phyloP scores from a whole-genome alignment of 305 asterid genomes.

The Rubia peregrina region DNA sequence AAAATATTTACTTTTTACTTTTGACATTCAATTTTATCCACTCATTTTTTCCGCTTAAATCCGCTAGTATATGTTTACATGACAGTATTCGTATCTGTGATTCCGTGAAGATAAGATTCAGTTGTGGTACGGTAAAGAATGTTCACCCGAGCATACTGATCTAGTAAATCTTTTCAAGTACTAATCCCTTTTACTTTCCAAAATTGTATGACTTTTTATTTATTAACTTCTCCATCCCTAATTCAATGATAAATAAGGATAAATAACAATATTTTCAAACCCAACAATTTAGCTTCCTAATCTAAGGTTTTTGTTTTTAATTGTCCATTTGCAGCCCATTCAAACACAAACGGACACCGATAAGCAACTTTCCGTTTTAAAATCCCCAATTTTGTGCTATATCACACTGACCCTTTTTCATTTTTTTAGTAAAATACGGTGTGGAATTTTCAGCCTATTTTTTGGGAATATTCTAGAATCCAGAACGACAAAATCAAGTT shows the following conservation, averaged over 20 bases:
- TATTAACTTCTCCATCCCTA: no score
- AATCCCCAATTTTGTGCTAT: neutral
- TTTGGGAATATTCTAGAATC: slow-evolving; percentile 10
- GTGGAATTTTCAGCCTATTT: neutral
- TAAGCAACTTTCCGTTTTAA: neutral
- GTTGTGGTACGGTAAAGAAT: neutral
- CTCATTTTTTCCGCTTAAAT: no score
- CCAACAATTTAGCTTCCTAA: neutral
- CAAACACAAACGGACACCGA: neutral
- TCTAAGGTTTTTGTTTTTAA: neutral
- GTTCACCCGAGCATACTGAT: neutral
- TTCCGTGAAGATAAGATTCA: slow-evolving; percentile 9
- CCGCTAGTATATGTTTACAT: no score
- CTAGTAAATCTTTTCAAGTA: no score
- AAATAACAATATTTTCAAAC: neutral
- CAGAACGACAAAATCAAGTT: neutral
- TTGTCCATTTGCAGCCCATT: neutral
- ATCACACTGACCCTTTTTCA: neutral
- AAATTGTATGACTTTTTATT: no score
- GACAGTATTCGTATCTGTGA: neutral
- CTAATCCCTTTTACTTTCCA: no score
- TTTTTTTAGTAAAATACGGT: neutral
- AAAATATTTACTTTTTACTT: no score
- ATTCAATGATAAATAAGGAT: no score
- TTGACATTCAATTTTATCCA: no score